Evolutionary conservation across 106 monocot species (phyloP).

Genomic region (Dendrobium chrysotoxum): DNA sequence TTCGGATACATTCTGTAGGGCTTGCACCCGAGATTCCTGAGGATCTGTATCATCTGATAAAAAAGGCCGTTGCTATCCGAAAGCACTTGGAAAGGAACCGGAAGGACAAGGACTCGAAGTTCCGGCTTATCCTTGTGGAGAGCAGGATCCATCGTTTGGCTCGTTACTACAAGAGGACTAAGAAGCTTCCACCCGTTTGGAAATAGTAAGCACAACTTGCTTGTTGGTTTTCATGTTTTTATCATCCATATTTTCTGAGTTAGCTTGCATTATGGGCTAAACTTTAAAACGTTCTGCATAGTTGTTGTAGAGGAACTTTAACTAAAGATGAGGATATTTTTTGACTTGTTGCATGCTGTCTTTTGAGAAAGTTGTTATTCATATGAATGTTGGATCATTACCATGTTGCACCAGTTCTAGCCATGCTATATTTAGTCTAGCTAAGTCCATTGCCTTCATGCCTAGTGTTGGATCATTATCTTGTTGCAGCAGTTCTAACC

Average conservation of each 20-base stretch:
- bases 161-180: conserved; percentile 61
- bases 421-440: background rate
- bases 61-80: conserved; percentile 56
- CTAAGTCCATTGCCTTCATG: no score
- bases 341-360: background rate
- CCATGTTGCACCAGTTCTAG: background rate
- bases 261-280: background rate
- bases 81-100: conserved; percentile 64
- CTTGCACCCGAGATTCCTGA: conserved; percentile 62
- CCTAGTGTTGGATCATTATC: no score
- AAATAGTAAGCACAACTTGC: conserved; percentile 39
- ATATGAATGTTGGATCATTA: no score
- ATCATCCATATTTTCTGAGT: background rate
- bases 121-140: conserved; percentile 58
- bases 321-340: background rate
- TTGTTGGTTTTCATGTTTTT: background rate
- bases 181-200: conserved; percentile 67
- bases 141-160: conserved; percentile 59
- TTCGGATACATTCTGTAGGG: conserved; percentile 12
- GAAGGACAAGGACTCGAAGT: conserved; percentile 54
- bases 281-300: background rate
- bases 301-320: background rate
- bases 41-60: conserved; percentile 53
- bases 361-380: background rate
- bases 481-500: background rate